phyloP scores from a whole-genome alignment of 495 filamentous ascomycete species.

The Viridothelium virens region DNA sequence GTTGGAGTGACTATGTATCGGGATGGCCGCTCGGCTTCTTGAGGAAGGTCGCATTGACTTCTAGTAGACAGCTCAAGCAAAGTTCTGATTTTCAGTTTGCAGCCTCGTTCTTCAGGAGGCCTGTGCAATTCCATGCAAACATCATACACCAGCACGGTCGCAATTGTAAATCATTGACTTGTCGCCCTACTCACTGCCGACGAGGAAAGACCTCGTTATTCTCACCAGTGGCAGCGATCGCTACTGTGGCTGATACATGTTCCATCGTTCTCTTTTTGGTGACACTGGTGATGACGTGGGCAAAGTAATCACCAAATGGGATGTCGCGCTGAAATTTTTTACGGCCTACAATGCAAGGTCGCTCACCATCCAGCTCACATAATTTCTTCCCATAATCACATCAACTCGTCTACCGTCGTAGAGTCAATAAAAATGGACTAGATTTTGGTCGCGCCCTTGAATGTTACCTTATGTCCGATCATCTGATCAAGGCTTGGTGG shows the following conservation, averaged over 20 bases:
- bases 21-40: background rate
- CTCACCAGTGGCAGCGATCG: background rate
- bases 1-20: background rate
- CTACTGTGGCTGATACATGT: background rate
- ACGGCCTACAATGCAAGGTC: background rate
- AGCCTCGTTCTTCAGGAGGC: too few relatives aligned
- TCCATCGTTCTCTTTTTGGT: background rate
- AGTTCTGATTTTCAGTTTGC: too few relatives aligned
- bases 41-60: background rate
- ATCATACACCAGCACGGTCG: too few relatives aligned
- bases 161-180: too few relatives aligned
- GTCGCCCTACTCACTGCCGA: background rate
- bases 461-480: too few relatives aligned
- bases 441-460: too few relatives aligned
- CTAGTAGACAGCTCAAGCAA: too few relatives aligned
- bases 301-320: background rate
- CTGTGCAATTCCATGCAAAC: too few relatives aligned
- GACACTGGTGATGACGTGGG: background rate
- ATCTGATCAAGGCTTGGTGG: too few relatives aligned
- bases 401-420: too few relatives aligned
- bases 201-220: background rate
- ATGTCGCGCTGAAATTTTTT: background rate
- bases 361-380: background rate
- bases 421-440: too few relatives aligned
- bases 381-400: background rate